Base-by-base conservation (phyloP, 148 eudicot genomes). In the Heliosperma pusillum region DNA sequence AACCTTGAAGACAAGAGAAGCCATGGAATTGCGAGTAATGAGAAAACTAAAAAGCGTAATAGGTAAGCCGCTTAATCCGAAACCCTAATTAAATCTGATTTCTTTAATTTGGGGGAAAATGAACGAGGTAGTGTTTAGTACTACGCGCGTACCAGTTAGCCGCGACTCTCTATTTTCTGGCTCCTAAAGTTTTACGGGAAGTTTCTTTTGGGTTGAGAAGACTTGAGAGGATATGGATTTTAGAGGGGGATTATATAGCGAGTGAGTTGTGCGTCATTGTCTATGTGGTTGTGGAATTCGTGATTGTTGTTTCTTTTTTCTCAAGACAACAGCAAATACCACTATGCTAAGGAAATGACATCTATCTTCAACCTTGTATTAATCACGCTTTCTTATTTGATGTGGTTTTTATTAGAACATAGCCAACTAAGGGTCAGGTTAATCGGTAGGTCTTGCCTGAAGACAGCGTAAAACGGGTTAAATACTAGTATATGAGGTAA, bases 1-100 rank as follows among this genome's bases (percentile, higher is more conserved):
- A 74, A 91, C 93, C 97, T 91, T 89, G 76, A 91, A 69, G 30
- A 89, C 90, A n/a, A 90, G 53, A 13, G 86, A 76, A 77, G 82
- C 89, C 94, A 90, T 88, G 68, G 17, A 63, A 44, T 64, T 62
- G 30, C 52, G 72, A 52, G 72, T 53, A 24, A 36, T 7, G 0
- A 40, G 3, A 13, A 67, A 40, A 67, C 3, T 67, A 30, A 36
- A 42, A 67, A 67, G 53, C 53, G 71, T 67, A 67, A 40, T 22
- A 67, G 52, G 50, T 40, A 40, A 66, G 70, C 70, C 70, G 70
- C 52, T n/a, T 7, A 10, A 67, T 19, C 26, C 53, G 7, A 20
- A 67, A n/a, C 71, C 55, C 66, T 62, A 27, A 62, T 25, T 62
- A 26, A 1, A 7, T 12, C 26, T 62, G 9, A 12, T 62, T 25